phyloP scores from a whole-genome alignment of 1,284 basidiomycete genomes.

The Apiotrichum akiyoshidainum region DNA sequence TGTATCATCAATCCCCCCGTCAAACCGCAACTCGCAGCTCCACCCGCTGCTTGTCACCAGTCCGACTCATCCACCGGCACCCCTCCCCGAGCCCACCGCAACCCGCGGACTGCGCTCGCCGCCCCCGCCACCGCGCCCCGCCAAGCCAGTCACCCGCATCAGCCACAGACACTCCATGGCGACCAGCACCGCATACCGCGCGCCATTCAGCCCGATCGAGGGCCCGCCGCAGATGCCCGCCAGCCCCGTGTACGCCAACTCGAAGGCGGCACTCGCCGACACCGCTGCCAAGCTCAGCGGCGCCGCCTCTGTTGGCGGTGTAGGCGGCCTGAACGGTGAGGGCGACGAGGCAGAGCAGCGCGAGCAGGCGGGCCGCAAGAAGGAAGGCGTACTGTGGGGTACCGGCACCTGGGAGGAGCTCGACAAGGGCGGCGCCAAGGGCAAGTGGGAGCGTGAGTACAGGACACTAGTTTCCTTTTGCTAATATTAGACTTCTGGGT shows the following conservation, averaged over 20 bases:
- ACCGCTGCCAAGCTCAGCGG: slow-evolving; percentile 23
- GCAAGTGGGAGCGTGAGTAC: slow-evolving; percentile 50
- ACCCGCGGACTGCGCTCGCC: neutral
- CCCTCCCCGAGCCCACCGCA: neutral
- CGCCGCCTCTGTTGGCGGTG: slow-evolving; percentile 26
- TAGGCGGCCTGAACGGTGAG: slow-evolving; percentile 35
- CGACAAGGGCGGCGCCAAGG: slow-evolving; percentile 32
- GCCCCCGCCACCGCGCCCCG: neutral
- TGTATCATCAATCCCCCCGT: neutral
- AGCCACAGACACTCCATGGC: slow-evolving; percentile 33
- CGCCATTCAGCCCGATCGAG: slow-evolving; percentile 27
- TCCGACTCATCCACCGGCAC: neutral
- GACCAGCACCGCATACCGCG: slow-evolving; percentile 24
- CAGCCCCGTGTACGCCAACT: neutral
- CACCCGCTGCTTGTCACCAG: neutral
- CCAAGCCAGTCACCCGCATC: neutral
- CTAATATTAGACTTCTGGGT: slow-evolving; percentile 45
- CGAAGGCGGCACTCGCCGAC: slow-evolving; percentile 12
- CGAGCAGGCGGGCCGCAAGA: slow-evolving; percentile 46
- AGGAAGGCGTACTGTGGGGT: slow-evolving; percentile 50
- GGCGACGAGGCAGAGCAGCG: slow-evolving; percentile 45
- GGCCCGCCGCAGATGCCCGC: neutral
- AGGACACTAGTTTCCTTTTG: neutral
- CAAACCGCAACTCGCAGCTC: neutral
- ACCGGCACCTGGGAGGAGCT: slow-evolving; percentile 48